Base-by-base conservation (phyloP, 1,284 basidiomycete genomes). In the Boletus austroedulis region DNA sequence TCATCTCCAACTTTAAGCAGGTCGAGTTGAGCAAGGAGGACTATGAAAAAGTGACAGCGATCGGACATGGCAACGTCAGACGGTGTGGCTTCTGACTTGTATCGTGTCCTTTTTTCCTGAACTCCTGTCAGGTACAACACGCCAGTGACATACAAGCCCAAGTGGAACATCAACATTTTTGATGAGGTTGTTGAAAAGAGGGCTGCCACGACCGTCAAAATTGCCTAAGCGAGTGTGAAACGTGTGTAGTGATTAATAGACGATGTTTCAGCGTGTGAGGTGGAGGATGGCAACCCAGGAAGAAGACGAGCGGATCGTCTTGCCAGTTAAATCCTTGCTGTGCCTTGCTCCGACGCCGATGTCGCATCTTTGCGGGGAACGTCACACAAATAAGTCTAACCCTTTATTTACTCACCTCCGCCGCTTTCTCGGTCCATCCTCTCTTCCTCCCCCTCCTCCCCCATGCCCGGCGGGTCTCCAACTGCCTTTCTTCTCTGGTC, bases 91-190 rank as follows among this genome's bases (percentile, higher is more conserved):
- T 23, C 43, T 10, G 44, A 21, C 9, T n/a, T n/a, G 17, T 6
- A 14, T 34, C 49, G 38, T 38, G 17, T 21, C 6, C 14, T n/a
- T 4, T 34, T 48, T 34, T 21, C 21, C 26, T n/a, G 41, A 31
- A 59, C 38, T 24, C n/a, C 15, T n/a, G 1, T 40, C 32, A 83
- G 82, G 53, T 87, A 79, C 76, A 90, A 90, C 73, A 83, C 80
- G 54, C 88, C 90, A 3, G 74, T 74, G 67, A 78, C 76, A n/a
- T 90, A 84, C 74, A 67, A 67, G 3, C 80, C 82, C 14, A 76
- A 74, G 59, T 92, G 89, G 90, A 80, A 83, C 62, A 81, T 92
- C 73, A 80, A 86, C 71, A 72, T 89, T 54, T 92, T 91, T 68
- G 76, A 76, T 55, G 86, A 87, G 70, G 74, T 74, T n/a, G 73